These are phyloP conservation scores for Basipetospora sp. DNA, from an alignment of 2,329 filamentous ascomycete species.

Conservation along the genomic window DNA sequence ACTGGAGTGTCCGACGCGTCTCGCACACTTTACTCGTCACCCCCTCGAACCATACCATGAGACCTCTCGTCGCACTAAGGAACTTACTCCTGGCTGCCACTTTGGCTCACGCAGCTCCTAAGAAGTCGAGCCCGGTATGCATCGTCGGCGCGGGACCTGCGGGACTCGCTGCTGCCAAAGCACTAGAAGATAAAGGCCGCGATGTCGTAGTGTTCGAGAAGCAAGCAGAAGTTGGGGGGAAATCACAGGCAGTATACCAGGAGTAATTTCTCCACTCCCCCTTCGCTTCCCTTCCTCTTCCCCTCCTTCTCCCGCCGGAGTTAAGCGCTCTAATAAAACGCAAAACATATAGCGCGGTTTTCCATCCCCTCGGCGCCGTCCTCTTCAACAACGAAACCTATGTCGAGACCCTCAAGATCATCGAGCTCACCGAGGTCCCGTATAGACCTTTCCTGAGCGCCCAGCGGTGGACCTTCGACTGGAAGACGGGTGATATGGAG, in stretches of 20 bases:
- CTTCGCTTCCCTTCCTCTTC: not conserved
- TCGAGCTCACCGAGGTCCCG: constrained; percentile 2
- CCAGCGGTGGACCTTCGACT: constrained; percentile 4
- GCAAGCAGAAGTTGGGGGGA: not conserved
- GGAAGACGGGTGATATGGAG: constrained; percentile 1
- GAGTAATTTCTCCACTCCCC: not conserved
- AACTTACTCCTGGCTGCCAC: too few species aligned
- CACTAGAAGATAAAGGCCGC: not conserved
- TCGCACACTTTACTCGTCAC: too few species aligned
- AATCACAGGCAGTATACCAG: constrained; percentile 2
- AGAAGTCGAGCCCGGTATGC: not conserved
- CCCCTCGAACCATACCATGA: too few species aligned
- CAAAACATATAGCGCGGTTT: constrained; percentile 1
- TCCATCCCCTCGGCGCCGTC: constrained; percentile 3
- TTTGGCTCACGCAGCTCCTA: too few species aligned
- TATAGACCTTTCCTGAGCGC: not conserved
- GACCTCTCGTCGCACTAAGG: too few species aligned
- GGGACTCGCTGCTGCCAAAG: constrained; percentile 1
- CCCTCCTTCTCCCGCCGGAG: too few species aligned
- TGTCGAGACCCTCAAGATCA: constrained; percentile 3
- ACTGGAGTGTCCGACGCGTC: too few species aligned
- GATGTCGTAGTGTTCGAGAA: constrained; percentile 4
- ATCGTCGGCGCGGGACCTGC: constrained; percentile 3
- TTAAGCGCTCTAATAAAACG: too few species aligned
- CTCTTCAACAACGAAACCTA: constrained; percentile 2